Evolutionary conservation across 345 rosid species (phyloP), one percentile per base, ranked within the genome.

Genomic region (Eucalyptus regnans): DNA sequence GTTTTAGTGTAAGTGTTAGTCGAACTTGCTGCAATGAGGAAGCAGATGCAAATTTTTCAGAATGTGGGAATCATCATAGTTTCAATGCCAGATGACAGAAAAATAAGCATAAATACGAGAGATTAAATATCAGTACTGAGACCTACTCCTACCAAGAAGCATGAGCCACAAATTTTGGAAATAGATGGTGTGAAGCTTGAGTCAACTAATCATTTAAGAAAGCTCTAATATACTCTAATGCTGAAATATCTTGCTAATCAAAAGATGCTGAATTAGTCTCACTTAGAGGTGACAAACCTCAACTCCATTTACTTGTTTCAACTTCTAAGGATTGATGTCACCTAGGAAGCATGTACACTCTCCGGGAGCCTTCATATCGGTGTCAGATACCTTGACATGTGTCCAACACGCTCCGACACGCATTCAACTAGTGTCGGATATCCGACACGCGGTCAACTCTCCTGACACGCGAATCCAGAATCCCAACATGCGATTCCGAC

Each of bases 1-100:
- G 99, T 98, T 93, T 94, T 98, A 79, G 95, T 93, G 90, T 88
- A 96, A 20, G 97, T 93, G 87, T 98, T 98, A 52, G 94, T 93
- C 8, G 99, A 96, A 94, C 99, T 98, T 62, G 98, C 99, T 97
- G 98, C 91, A 89, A 37, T 76, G 43, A 76, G 48, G 48, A 44
- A 76, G 48, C 84, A 76, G 48, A 76, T 76, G 84, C 48, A 76
- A 41, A 76, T 4, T 3, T 41, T 41, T 76, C 84, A 76, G 48
- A 41, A 76, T 76, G 29, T 20, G 29, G 48, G 48, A 41, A 41
- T 20, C 14, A 76, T 37, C 46, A 76, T 37, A 37, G 83, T 37
- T 76, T 46, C 83, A 76, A 76, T 20, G 84, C 84, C 29, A 71
- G 81, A 76, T 76, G 48, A 41, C 84, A 76, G 48, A 76, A 76